Conservation (phyloP, 2,329 filamentous ascomycete genomes). For the Plectosphaerella plurivora region DNA sequence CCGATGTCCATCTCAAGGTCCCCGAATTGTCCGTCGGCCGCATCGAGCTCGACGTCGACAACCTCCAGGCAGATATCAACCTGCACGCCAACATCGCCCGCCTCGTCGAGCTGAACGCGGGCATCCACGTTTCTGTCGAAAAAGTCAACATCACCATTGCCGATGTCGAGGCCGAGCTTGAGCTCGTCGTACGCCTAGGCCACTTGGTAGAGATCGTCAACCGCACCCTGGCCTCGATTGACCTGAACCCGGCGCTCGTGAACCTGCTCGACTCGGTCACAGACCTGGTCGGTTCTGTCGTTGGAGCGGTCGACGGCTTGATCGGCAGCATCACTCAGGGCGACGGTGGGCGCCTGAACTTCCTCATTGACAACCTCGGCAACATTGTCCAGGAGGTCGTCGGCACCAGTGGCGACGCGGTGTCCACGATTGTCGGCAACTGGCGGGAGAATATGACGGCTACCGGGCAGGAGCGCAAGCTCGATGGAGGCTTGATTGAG, state of each 20-base stretch:
- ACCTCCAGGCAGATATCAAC: conserved; percentile 55
- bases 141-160: conserved; percentile 58
- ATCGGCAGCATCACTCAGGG: conserved; percentile 55
- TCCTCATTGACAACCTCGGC: conserved; percentile 56
- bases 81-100: conserved; percentile 55
- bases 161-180: conserved; percentile 54
- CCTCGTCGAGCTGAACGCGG: conserved; percentile 51
- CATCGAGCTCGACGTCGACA: conserved; percentile 57
- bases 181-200: conserved; percentile 55
- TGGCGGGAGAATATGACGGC: conserved; percentile 56
- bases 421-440: conserved; percentile 53
- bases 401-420: conserved; percentile 34
- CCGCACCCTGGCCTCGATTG: conserved; percentile 53
- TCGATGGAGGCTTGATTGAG: conserved; percentile 33
- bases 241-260: conserved; percentile 58
- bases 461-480: conserved; percentile 24
- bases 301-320: conserved; percentile 54
- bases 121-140: conserved; percentile 42
- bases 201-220: conserved; percentile 59
- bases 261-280: conserved; percentile 50
- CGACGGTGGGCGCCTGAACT: conserved; percentile 43
- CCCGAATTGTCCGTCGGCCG: conserved; percentile 53
- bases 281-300: conserved; percentile 44
- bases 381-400: conserved; percentile 59
- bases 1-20: conserved; percentile 55